A percentile compares a stretch with the other conserved stretches of the same genome.
These are phyloP conservation scores for Colletotrichum sp. DNA, from an alignment of 2,329 filamentous ascomycete species.

Conservation along the genomic window DNA sequence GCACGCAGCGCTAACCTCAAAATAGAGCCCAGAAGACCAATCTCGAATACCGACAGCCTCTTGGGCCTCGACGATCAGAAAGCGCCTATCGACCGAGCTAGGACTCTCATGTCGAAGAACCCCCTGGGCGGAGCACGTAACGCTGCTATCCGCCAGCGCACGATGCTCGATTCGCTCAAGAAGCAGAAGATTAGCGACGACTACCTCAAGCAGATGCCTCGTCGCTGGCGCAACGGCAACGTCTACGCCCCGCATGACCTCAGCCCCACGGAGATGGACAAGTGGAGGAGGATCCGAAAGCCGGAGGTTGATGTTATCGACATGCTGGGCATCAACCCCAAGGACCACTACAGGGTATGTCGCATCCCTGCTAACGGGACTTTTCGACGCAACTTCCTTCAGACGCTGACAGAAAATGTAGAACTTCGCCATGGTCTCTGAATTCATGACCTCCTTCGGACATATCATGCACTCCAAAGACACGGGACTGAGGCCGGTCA, in stretches of 20 bases:
- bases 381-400: neutral
- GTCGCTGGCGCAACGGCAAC: slow-evolving; percentile 79
- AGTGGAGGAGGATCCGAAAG: slow-evolving; percentile 69
- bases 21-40: neutral
- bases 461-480: slow-evolving; percentile 78
- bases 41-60: slow-evolving; percentile 1
- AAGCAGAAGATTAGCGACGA: slow-evolving; percentile 50
- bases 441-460: slow-evolving; percentile 85
- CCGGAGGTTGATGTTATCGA: slow-evolving; percentile 77
- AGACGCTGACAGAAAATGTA: slow-evolving; percentile 37
- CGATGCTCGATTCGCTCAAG: slow-evolving; percentile 41
- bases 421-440: slow-evolving; percentile 93
- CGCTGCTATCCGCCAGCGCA: slow-evolving; percentile 29
- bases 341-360: slow-evolving; percentile 85
- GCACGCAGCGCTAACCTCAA: neutral
- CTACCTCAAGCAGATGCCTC: slow-evolving; percentile 67
- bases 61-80: slow-evolving; percentile 15
- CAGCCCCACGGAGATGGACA: slow-evolving; percentile 76
- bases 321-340: slow-evolving; percentile 76
- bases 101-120: neutral
- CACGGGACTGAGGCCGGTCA: slow-evolving; percentile 84
- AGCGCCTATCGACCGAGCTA: neutral
- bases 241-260: slow-evolving; percentile 92
- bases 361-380: neutral
- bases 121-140: neutral